Base-by-base conservation (phyloP, 176 grass and related monocot species). In the Carex cristatella region DNA sequence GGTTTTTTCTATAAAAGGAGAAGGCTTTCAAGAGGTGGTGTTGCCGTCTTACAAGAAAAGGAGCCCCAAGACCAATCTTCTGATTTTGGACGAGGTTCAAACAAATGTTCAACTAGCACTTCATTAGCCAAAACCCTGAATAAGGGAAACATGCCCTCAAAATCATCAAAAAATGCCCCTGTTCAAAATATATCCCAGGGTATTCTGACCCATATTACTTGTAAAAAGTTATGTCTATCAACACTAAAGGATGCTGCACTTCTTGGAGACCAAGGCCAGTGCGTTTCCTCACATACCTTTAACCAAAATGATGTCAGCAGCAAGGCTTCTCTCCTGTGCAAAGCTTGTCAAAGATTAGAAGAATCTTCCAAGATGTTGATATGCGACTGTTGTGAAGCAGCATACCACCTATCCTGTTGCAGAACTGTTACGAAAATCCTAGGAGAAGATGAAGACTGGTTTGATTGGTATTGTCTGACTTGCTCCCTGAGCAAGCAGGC, bases 371-470 rank as follows among this genome's bases (percentile, higher is more conserved):
- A 95, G 59, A 89, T 99, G 93, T 86, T 99, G 76, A 89, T 95
- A 86, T 99, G 96, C 79, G 96, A 99, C 81, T 85, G 73, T 60
- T 99, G 96, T 84, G 96, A 95, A 81, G 90, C 82, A 86, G 90
- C 93, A 88, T 99, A 92, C 85, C 96, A 99, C 88, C 71, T 92
- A 44, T 87, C 88, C 61, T 95, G 96, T 87, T 95, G 91, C 83
- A 89, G 16, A 46, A 40, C 83, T 65, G 88, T 80, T 80, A 14
- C 35, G 76, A 78, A 57, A 78, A 78, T 57, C 74, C 49, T 57
- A 78, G 74, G 53, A 56, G 48, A 55, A 57, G 74, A 78, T 18
- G 51, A 35, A 16, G 51, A 57, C 51, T 78, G 74, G 74, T 88
- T 86, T 60, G 87, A 94, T 30, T 99, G 96, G 96, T 91, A 90